Evolutionary conservation across 306 rosid species (phyloP), one percentile per base, ranked within the genome.

Genomic region (Cicer yamashitae): DNA sequence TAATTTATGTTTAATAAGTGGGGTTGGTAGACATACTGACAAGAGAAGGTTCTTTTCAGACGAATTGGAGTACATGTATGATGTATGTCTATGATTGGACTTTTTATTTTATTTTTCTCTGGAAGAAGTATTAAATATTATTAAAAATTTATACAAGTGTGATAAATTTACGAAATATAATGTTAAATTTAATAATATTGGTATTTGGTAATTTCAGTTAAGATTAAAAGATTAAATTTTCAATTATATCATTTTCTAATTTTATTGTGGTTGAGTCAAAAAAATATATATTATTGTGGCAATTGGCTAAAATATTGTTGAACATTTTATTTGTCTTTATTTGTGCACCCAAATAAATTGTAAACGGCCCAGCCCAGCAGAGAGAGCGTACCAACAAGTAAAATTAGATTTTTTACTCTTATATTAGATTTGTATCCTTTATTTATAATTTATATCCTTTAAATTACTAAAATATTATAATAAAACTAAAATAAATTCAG

Each of bases 41-140:
- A 73, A 48, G 65, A 14, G 77, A 60, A 75, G 45, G 20, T 40
- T 75, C 51, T 80, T 25, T 43, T 58, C 71, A 13, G 62, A 67
- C 15, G 1, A 57, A 74, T 59, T 9, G 41, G 45, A n/a, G 50
- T 22, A 68, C 45, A 43, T 58, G 70, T 22, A 34, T 22, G 20
- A 18, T 18, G 20, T 18, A 18, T 18, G 20, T 18, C 0, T 18
- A 18, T 18, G 20, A 18, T 18, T 18, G 20, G 20, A 18, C 20
- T n/a, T 18, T 18, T 18, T 18, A 18, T 18, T 18, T 18, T 0
- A 0, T 18, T 18, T 18, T 18, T 18, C 20, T 1, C 20, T 18
- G n/a, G n/a, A n/a, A n/a, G n/a, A n/a, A 18, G 1, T 18, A 18
- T 18, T 18, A 18, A 18, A 18, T 18, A 18, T 18, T 18, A 18